Percentiles rank a stretch among this genome's conserved stretches.
phyloP scores from a whole-genome alignment of 306 rosid species.

The Parietaria judaica region DNA sequence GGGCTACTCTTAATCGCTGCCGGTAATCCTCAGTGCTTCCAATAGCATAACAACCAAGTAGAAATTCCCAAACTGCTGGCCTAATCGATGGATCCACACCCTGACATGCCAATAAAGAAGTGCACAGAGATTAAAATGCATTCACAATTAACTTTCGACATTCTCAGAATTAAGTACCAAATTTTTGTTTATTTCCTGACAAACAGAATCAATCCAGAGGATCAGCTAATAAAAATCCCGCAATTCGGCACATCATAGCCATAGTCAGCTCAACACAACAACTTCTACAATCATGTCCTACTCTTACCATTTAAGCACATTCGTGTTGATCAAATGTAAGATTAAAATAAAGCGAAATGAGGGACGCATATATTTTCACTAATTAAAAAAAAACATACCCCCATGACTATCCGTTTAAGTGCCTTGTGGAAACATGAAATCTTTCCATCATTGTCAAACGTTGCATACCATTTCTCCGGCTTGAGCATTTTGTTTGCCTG shows the following conservation, averaged over 20 bases:
- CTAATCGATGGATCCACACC: constrained; percentile 91
- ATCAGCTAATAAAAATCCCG: too few relatives aligned
- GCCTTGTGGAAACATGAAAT: constrained; percentile 70
- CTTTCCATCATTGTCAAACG: constrained; percentile 80
- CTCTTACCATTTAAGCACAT: too few relatives aligned
- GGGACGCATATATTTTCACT: background rate
- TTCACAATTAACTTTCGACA: background rate
- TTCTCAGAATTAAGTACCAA: background rate
- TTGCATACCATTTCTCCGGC: constrained; percentile 78
- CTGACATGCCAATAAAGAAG: constrained; percentile 33
- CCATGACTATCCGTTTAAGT: constrained; percentile 65
- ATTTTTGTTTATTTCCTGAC: too few relatives aligned
- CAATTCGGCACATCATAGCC: too few relatives aligned
- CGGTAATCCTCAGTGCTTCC: constrained; percentile 70
- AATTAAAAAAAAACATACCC: constrained; percentile 50
- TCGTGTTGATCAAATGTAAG: background rate
- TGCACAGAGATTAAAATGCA: background rate
- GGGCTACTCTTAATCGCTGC: constrained; percentile 60
- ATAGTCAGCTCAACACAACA: too few relatives aligned
- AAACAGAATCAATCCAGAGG: too few relatives aligned
- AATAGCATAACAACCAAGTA: constrained; percentile 80
- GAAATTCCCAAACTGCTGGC: constrained; percentile 89
- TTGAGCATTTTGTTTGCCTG: constrained; percentile 84
- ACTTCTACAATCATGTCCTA: too few relatives aligned
- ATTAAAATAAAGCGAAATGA: background rate